Conservation (phyloP, 2,329 filamentous ascomycete genomes). For the Trichoderma sp. region DNA sequence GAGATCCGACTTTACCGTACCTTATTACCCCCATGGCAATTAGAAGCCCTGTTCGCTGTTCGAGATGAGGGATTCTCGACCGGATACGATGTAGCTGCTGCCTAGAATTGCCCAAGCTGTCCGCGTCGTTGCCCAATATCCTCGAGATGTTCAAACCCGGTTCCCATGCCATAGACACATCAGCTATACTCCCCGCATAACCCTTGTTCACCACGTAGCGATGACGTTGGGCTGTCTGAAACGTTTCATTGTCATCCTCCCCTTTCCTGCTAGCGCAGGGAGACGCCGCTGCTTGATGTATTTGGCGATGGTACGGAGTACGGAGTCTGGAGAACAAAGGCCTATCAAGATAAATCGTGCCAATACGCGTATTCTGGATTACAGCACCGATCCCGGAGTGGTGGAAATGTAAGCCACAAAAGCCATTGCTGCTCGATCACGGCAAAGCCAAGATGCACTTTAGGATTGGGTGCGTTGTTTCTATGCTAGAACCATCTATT, state of each 20-base stretch:
- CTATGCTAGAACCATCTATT: too few species aligned
- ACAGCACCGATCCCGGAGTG: not conserved
- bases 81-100: not conserved
- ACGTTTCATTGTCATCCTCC: not conserved
- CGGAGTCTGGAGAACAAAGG: not conserved
- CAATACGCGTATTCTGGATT: not conserved
- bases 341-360: not conserved
- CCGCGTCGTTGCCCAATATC: not conserved
- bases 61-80: not conserved
- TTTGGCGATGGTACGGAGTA: not conserved
- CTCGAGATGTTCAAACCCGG: not conserved
- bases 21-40: not conserved
- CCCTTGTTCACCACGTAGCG: constrained; percentile 1
- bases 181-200: not conserved
- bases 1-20: not conserved
- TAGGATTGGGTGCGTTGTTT: not conserved
- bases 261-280: not conserved
- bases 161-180: not conserved
- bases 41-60: not conserved
- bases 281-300: not conserved
- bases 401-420: not conserved
- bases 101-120: constrained; percentile 1
- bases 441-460: not conserved
- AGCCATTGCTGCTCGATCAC: not conserved
- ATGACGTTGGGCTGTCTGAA: constrained; percentile 8